These are phyloP conservation scores for Hygrocybe coccinea DNA, from an alignment of 768 basidiomycete genomes.

Conservation along the genomic window DNA sequence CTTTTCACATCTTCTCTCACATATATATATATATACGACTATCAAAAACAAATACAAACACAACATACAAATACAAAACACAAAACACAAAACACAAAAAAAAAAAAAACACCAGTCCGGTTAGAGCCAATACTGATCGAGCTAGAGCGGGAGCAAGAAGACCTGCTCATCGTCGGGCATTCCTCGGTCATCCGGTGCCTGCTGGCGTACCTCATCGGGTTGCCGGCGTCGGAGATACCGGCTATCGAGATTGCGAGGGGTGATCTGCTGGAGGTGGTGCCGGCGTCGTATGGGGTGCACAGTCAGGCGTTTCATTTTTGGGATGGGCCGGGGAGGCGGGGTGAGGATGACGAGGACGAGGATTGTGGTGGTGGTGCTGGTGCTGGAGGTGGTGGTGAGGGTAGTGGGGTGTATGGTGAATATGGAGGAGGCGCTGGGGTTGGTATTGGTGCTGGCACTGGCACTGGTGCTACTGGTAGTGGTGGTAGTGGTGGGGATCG, in stretches of 20 bases:
- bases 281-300: slow-evolving; percentile 85
- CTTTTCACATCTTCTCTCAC: no score
- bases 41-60: no score
- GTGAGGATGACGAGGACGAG: slow-evolving; percentile 7
- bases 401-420: no score
- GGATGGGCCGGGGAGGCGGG: slow-evolving; percentile 74
- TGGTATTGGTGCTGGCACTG: no score
- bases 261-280: slow-evolving; percentile 90
- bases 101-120: no score
- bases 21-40: no score
- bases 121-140: slow-evolving; percentile 92
- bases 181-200: slow-evolving; percentile 97
- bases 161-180: slow-evolving; percentile 93
- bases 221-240: slow-evolving; percentile 94
- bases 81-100: no score
- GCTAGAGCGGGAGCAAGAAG: slow-evolving; percentile 89
- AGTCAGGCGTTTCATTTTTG: slow-evolving; percentile 89
- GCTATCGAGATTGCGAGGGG: slow-evolving; percentile 96
- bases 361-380: slow-evolving; percentile 17
- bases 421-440: no score
- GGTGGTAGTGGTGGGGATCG: not conserved
- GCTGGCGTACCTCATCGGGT: slow-evolving; percentile 86
- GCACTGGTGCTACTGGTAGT: not conserved
- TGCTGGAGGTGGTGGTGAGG: slow-evolving; percentile 25
- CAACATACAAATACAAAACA: no score